Evolutionary conservation across 2,329 filamentous ascomycete species (phyloP).

Genomic region (Chaetomium olivaceum): DNA sequence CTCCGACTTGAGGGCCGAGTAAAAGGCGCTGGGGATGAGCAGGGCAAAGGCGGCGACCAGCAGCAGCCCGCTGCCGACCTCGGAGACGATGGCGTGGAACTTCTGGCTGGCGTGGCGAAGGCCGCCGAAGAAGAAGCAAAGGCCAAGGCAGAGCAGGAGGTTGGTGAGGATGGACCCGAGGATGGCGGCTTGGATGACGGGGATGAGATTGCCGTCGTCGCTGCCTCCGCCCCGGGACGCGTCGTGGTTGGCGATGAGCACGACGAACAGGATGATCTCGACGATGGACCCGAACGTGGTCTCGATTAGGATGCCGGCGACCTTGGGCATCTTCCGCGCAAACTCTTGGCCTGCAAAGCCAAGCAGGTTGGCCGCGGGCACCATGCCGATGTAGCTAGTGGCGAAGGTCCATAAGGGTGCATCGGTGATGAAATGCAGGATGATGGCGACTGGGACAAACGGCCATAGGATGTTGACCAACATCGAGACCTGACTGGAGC

Average conservation of each 20-base stretch:
- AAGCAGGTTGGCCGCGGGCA: slow-evolving; percentile 71
- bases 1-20: slow-evolving; percentile 25
- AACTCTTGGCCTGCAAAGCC: slow-evolving; percentile 73
- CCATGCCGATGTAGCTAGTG: slow-evolving; percentile 72
- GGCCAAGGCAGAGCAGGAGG: slow-evolving; percentile 72
- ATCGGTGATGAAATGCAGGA: slow-evolving; percentile 47
- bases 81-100: slow-evolving; percentile 74
- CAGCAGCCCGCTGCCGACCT: slow-evolving; percentile 74
- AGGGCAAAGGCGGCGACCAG: slow-evolving; percentile 58
- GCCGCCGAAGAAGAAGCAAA: slow-evolving; percentile 78
- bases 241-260: slow-evolving; percentile 54
- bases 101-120: slow-evolving; percentile 64
- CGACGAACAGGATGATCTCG: slow-evolving; percentile 79
- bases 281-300: slow-evolving; percentile 65
- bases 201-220: slow-evolving; percentile 44
- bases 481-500: slow-evolving; percentile 62
- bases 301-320: slow-evolving; percentile 64
- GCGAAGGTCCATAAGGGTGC: slow-evolving; percentile 63
- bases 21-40: slow-evolving; percentile 19
- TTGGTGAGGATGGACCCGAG: slow-evolving; percentile 80
- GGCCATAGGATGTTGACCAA: slow-evolving; percentile 72
- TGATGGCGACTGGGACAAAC: slow-evolving; percentile 69
- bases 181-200: slow-evolving; percentile 57
- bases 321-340: slow-evolving; percentile 72
- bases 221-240: background rate